A percentile compares a stretch with the other conserved stretches of the same genome.
Conservation (phyloP, 768 basidiomycete genomes). For the Tulasnella sp. region DNA sequence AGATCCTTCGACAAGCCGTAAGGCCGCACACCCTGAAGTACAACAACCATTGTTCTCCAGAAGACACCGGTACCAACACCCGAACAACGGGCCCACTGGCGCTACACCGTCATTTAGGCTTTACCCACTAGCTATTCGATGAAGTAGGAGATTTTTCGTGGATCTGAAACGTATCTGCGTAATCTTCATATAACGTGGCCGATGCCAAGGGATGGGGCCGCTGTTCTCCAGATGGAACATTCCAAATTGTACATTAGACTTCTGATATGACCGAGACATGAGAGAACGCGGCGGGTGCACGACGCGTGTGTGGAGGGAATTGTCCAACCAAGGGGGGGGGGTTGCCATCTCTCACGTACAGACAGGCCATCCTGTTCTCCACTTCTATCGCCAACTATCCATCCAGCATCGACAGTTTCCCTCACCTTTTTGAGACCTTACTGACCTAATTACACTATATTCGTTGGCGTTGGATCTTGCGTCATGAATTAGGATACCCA, state of each 20-base stretch:
- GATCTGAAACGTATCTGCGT: not conserved
- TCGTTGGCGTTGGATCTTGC: not conserved
- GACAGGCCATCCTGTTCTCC: not conserved
- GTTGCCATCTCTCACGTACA: not conserved
- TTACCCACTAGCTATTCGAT: not conserved
- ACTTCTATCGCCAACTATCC: not conserved
- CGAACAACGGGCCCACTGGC: not conserved
- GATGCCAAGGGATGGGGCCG: not conserved
- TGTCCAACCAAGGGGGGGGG: not conserved
- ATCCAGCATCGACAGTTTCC: not conserved
- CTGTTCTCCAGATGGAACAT: not conserved
- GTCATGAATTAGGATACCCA: not conserved
- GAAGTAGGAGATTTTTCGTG: not conserved
- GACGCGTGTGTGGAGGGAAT: not conserved
- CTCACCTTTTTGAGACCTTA: not conserved
- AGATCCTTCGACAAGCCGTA: not conserved
- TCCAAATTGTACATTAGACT: not conserved
- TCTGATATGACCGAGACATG: not conserved
- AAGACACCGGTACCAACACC: not conserved
- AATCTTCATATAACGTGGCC: not conserved
- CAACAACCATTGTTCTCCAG: not conserved
- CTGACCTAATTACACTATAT: not conserved
- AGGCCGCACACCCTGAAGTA: not conserved
- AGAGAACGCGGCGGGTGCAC: not conserved
- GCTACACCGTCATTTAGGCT: not conserved